Evolutionary conservation across 2,329 filamentous ascomycete genomes (phyloP), one percentile per base, ranked within the genome.

Genomic region (Apiospora malaysiana): DNA sequence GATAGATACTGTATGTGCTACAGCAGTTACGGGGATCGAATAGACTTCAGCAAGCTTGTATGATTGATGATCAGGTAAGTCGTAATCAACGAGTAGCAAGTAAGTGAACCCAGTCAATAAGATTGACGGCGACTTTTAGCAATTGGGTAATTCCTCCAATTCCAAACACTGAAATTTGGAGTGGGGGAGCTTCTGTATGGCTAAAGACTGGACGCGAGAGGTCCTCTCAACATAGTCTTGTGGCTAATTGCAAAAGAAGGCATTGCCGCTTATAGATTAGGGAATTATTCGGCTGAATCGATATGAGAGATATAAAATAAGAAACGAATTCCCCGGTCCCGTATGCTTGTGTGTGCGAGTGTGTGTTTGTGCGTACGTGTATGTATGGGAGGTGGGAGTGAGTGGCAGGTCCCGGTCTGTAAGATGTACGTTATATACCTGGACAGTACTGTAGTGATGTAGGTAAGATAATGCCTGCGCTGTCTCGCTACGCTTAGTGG

Each of bases 131-230:
- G 49, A 56, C 27, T 59, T 59, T 59, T 59, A 59, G 51, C 51
- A 59, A 59, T 37, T 59, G 56, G 56, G 56, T 21, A 40, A 32
- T n/a, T 37, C 32, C 56, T 63, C 56, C 56, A 63, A 40, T 63
- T 63, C 56, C 56, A 63, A 63, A 40, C 56, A 40, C 27, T n/a
- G 56, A 18, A 40, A 14, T 37, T 63, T 37, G 56, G 56, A 63
- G 56, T 63, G 27, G 56, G 56, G 56, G 56, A 63, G 56, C 18
- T 63, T 40, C 27, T 40, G 27, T 63, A 63, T 63, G 56, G 56
- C 27, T 63, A 63, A 63, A 63, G 56, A 63, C 56, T 63, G n/a
- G 67, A 68, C 27, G 46, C 27, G 32, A 49, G 67, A 49, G 46
- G 9, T 68, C 40, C 47, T 68, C 67, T 40, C 56, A 63, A 18